Conservation (phyloP, 331 rosid genomes). For the Rhamnella rubrinervis region DNA sequence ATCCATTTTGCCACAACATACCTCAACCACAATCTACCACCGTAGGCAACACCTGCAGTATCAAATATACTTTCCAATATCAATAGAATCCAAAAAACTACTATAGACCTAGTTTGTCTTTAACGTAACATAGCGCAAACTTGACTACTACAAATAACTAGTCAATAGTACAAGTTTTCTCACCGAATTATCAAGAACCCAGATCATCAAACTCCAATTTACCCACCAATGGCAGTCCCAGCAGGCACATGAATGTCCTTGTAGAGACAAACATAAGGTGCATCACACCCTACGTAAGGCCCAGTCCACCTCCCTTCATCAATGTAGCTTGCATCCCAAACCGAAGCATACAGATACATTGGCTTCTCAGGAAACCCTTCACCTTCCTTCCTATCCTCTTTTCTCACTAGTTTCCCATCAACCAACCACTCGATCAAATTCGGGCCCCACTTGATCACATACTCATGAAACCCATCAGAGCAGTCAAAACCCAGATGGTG, state of each 20-base stretch:
- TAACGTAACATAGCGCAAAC: background rate
- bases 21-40: background rate
- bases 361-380: slow-evolving; percentile 42
- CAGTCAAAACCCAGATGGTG: slow-evolving; percentile 50
- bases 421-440: slow-evolving; percentile 54
- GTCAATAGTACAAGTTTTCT: background rate
- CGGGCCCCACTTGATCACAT: slow-evolving; percentile 41
- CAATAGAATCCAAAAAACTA: too few species aligned
- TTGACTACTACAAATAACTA: background rate
- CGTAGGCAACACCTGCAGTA: background rate
- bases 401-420: slow-evolving; percentile 55
- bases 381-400: slow-evolving; percentile 36
- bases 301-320: slow-evolving; percentile 62
- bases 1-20: background rate
- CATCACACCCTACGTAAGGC: slow-evolving; percentile 44
- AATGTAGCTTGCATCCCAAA: slow-evolving; percentile 62
- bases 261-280: slow-evolving; percentile 58
- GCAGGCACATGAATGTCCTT: slow-evolving; percentile 54
- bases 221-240: slow-evolving; percentile 16
- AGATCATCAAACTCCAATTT: slow-evolving; percentile 9
- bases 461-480: slow-evolving; percentile 52
- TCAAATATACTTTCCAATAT: too few species aligned
- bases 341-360: slow-evolving; percentile 58
- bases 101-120: background rate
- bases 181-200: background rate